These are phyloP conservation scores for Venturia oleaginea DNA, from an alignment of 2,329 filamentous ascomycete genomes.

Conservation along the genomic window DNA sequence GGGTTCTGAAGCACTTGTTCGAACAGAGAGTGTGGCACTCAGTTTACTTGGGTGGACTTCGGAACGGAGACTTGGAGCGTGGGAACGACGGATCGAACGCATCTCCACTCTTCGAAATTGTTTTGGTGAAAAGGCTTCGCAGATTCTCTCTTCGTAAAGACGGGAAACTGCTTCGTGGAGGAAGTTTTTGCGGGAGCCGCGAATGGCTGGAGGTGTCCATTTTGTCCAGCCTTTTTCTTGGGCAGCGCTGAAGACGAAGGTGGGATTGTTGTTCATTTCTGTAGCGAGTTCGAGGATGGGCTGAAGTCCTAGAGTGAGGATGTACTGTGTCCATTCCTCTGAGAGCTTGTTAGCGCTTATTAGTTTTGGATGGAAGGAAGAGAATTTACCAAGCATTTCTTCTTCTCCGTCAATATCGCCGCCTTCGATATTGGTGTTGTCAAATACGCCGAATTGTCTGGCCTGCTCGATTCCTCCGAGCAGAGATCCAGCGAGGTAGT, in stretches of 20 bases:
- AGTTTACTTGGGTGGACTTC: constrained; percentile 31
- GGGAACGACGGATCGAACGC: constrained; percentile 32
- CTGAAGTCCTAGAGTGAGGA: constrained; percentile 50
- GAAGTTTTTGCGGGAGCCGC: constrained; percentile 45
- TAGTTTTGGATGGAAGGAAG: neutral
- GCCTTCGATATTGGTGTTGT: constrained; percentile 35
- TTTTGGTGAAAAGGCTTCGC: constrained; percentile 24
- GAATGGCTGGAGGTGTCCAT: constrained; percentile 42
- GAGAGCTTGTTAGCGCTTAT: constrained; percentile 17
- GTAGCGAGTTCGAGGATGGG: constrained; percentile 43
- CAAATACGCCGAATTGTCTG: constrained; percentile 46
- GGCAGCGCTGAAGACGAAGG: constrained; percentile 43
- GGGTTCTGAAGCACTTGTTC: constrained; percentile 30
- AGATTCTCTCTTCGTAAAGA: constrained; percentile 47
- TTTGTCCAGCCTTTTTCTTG: constrained; percentile 45
- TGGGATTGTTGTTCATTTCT: constrained; percentile 21
- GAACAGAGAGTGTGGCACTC: constrained; percentile 23
- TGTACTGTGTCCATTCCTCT: constrained; percentile 54
- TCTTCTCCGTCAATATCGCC: constrained; percentile 45
- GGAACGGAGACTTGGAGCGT: constrained; percentile 33
- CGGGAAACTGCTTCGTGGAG: constrained; percentile 52
- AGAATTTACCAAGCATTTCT: constrained; percentile 39
- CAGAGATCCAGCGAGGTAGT: constrained; percentile 46
- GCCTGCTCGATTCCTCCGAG: constrained; percentile 47
- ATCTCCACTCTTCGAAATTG: constrained; percentile 24